Base-by-base conservation (phyloP, 768 basidiomycete species). In the Imleria badia region DNA sequence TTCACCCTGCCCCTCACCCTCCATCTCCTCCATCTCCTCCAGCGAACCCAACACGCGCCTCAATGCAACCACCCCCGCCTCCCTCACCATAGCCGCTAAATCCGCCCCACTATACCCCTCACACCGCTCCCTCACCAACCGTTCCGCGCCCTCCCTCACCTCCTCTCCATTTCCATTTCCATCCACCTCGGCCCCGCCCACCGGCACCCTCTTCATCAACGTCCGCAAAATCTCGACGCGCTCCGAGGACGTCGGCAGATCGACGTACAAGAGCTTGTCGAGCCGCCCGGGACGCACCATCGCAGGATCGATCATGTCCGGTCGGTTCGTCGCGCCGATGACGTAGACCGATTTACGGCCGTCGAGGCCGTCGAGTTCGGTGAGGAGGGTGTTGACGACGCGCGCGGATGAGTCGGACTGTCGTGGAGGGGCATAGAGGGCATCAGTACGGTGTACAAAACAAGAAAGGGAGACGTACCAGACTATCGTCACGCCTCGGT, bases 291-390 rank as follows among this genome's bases (percentile, higher is more conserved):
- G 95, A n/a, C 94, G 89, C 49, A 93, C 91, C 94, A 96, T 95
- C 8, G 95, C 94, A 1, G 94, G 95, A 66, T 98, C 94, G 55
- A 97, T 94, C 86, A 96, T 96, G 74, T 98, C 94, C 1, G 94
- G 94, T 13, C 94, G 79, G 71, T 96, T 98, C 30, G 94, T 97
- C 9, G 95, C 95, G 0, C 89, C 94, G 54, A 97, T 92, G 40
- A 98, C 94, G 64, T 94, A 95, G 54, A 97, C 92, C 38, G 82
- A 81, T 71, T 90, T 92, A 33, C 93, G 84, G 2, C 84, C 77
- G 56, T 94, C 91, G 23, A 98, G 85, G 0, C 94, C 94, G 60
- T 97, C 94, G 20, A 98, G 84, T 68, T 97, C 94, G 8, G 94
- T 95, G 6, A 97, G 80, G 7, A 98, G 83, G 0, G 94, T 97